Evolutionary conservation across 495 filamentous ascomycete genomes (phyloP), one percentile per base, ranked within the genome.

Genomic region (Margaritispora aquatica): DNA sequence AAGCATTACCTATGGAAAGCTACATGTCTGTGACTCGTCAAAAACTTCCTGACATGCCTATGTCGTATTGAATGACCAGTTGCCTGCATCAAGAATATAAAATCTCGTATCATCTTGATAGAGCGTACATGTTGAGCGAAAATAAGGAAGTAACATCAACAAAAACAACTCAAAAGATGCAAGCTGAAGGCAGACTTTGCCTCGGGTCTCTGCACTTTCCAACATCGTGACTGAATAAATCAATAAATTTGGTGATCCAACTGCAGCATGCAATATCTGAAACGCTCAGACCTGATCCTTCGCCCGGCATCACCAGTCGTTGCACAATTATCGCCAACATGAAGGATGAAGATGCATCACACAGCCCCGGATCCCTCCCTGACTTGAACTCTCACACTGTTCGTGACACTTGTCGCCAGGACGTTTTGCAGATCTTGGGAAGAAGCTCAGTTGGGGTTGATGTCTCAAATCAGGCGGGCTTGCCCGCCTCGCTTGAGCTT

Each of bases 201-300:
- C 17, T 44, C 2, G 38, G 19, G 38, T n/a, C 10, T 15, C 38
- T 44, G 2, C 38, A n/a, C 48, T 51, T n/a, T n/a, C n/a, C 48
- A 17, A 23, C 4, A 10, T 51, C 21, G 21, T 23, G 8, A 51
- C 11, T 51, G 5, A 2, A 48, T 48, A n/a, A n/a, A 8, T 44
- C 38, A 5, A 44, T 44, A n/a, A 44, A 15, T 8, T 44, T 44
- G 38, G 38, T 44, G 8, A 44, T 44, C 17, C 7, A 44, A 8
- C 15, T 44, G 38, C 38, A n/a, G 38, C 38, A n/a, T 51, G 48
- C 19, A 20, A 52, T 52, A 4, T 21, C 15, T 29, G 50, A 52
- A 19, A 29, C 50, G 50, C 50, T 52, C 50, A 29, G 50, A 19
- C 50, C 50, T 11, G 22, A 52, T 52, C 50, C 50, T 52, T 26